Evolutionary conservation across 768 basidiomycete species (phyloP).

Genomic region (Calocybe indica): DNA sequence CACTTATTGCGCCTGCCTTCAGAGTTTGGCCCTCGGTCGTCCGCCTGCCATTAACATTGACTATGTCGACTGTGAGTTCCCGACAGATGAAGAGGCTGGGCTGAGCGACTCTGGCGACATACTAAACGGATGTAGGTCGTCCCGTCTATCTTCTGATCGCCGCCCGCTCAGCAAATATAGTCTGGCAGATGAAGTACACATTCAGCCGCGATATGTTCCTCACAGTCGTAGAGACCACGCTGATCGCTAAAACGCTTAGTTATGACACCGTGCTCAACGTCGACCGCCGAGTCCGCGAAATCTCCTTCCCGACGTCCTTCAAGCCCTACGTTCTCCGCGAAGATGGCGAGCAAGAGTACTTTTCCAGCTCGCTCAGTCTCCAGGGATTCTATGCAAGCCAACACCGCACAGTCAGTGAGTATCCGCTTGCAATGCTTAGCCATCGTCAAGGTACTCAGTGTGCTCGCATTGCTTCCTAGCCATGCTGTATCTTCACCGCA

Average conservation of each 20-base stretch:
- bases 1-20: not conserved
- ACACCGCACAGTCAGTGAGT: constrained; percentile 54
- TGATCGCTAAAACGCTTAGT: constrained; percentile 40
- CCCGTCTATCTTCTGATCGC: not conserved
- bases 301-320: constrained; percentile 38
- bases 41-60: constrained; percentile 54
- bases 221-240: constrained; percentile 39
- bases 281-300: constrained; percentile 43
- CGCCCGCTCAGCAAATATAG: constrained; percentile 20
- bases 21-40: constrained; percentile 55
- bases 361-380: constrained; percentile 43
- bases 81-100: constrained; percentile 46
- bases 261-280: constrained; percentile 45
- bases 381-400: constrained; percentile 52
- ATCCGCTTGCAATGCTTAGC: not conserved
- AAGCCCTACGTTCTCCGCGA: constrained; percentile 38
- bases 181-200: constrained; percentile 52
- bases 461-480: constrained; percentile 18
- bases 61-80: constrained; percentile 59
- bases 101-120: constrained; percentile 36
- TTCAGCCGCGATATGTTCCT: constrained; percentile 47
- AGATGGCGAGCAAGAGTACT: constrained; percentile 41
- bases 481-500: constrained; percentile 50
- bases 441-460: not conserved
- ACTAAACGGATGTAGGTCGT: constrained; percentile 43